Evolutionary conservation across 1,284 basidiomycete species (phyloP).

Genomic region (Trichosporon coremiiforme): DNA sequence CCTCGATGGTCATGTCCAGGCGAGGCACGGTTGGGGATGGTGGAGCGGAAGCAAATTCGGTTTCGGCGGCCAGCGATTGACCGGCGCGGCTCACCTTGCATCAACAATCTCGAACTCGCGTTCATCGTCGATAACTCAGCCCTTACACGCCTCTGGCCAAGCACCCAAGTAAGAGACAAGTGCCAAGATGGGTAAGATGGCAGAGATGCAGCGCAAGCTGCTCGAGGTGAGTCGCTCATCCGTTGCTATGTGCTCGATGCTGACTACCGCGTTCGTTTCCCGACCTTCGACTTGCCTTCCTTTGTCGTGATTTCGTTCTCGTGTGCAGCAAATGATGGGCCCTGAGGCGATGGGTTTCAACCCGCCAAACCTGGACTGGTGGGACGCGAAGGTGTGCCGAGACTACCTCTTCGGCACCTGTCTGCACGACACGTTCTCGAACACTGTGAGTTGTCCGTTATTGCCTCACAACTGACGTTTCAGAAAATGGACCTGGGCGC

Average conservation of each 20-base stretch:
- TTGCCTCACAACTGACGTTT: slow-evolving; percentile 15
- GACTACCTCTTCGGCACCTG: slow-evolving; percentile 98
- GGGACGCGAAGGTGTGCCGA: slow-evolving; percentile 97
- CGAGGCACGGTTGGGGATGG: neutral
- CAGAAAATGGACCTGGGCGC: slow-evolving; percentile 99
- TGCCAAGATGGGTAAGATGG: slow-evolving; percentile 56
- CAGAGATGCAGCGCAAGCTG: slow-evolving; percentile 58
- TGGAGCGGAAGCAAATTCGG: neutral
- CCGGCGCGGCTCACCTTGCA: neutral
- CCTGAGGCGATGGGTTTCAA: slow-evolving; percentile 95
- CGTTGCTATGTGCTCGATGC: neutral
- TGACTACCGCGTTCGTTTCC: neutral
- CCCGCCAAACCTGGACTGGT: slow-evolving; percentile 90
- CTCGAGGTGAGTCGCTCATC: slow-evolving; percentile 50
- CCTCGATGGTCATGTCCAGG: neutral
- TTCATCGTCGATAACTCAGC: neutral
- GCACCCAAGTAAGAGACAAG: neutral
- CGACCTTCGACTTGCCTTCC: neutral
- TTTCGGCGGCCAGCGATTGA: neutral
- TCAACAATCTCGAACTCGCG: neutral
- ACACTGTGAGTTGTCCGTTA: slow-evolving; percentile 71
- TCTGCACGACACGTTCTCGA: slow-evolving; percentile 95
- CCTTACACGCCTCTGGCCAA: neutral
- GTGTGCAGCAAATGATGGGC: slow-evolving; percentile 94
- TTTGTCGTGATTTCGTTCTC: neutral